Conservation (phyloP, 805 yeast genomes). For the Metschnikowia lunata region DNA sequence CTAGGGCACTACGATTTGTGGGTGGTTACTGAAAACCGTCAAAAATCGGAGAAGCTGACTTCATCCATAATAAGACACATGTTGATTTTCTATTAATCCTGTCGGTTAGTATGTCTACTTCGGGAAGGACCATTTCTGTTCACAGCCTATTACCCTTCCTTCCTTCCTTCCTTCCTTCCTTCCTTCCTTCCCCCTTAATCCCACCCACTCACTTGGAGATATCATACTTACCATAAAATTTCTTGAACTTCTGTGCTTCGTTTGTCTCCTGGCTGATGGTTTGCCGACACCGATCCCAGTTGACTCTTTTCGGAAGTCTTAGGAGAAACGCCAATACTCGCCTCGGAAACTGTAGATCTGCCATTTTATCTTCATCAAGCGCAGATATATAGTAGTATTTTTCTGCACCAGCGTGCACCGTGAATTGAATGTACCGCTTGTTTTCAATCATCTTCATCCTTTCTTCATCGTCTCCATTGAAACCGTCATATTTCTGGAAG, state of each 20-base stretch:
- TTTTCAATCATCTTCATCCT: background rate
- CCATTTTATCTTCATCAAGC: conserved; percentile 26
- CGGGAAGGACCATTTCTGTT: too few relatives aligned
- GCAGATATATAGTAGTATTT: conserved; percentile 3
- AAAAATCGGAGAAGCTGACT: too few relatives aligned
- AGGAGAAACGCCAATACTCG: conserved; percentile 66
- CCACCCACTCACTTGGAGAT: conserved; percentile 28
- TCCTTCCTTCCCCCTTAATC: background rate
- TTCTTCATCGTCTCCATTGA: conserved; percentile 10
- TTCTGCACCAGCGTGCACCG: conserved; percentile 9
- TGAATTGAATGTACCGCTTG: conserved; percentile 14
- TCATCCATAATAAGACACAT: too few relatives aligned
- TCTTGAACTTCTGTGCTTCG: conserved; percentile 63
- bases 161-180: too few relatives aligned
- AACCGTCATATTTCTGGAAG: conserved; percentile 30
- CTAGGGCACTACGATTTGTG: too few relatives aligned
- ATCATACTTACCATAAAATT: conserved; percentile 50
- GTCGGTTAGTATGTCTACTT: background rate
- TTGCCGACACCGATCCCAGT: conserved; percentile 79
- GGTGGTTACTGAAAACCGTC: too few relatives aligned
- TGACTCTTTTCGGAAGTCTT: conserved; percentile 54
- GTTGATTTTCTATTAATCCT: too few relatives aligned
- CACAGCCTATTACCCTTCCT: too few relatives aligned
- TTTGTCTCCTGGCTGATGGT: conserved; percentile 53
- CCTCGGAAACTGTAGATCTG: conserved; percentile 84